Base-by-base conservation (phyloP, 2,329 filamentous ascomycete species). In the Lanzia echinophila region DNA sequence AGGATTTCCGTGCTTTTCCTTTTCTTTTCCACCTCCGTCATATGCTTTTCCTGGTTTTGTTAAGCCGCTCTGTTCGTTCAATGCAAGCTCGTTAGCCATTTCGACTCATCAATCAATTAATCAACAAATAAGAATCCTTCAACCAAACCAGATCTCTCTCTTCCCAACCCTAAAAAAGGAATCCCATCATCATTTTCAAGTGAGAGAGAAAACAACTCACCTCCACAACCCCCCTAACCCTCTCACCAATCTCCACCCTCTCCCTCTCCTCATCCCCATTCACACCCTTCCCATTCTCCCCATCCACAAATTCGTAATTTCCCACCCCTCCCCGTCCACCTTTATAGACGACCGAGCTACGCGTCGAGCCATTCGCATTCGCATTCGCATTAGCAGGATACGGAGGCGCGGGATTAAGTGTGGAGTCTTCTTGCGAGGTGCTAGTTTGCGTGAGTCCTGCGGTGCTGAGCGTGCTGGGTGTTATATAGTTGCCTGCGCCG, bases 401-500 rank as follows among this genome's bases (percentile, higher is more conserved):
- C 4, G 39, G 44, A 3, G 56, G 47, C 19, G 53, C 38, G 12
- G 57, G 42, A 8, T 48, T 34, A 2, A 52, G 47, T 3, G 42
- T 47, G 0, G 54, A 48, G 3, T 58, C 58, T 8, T 51, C 50
- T 19, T 52, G 56, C 11, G 54, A 33, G 28, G 58, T 56, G 15
- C 36, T 39, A 3, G 50, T 47, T 50, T 59, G 57, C 17, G 55
- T 22, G 17, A 62, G 51, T 24, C 56, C 58, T 24, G 57, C 47
- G 15, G 58, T 49, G 28, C 44, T 28, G 32, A 62, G 60, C 19
- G 58, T 50, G 4, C 55, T 51, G 10, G 63, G 60, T n/a, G 57
- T 53, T 50, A 75, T 65, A 63, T 77, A 82, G 71, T 86, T 86
- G 36, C 82, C 82, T 1, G 81, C 80, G 19, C 82, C 82, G 59